These are phyloP conservation scores for Trichomonas vaginalis DNA, from an alignment of 208 protist genomes.

Conservation along the genomic window DNA sequence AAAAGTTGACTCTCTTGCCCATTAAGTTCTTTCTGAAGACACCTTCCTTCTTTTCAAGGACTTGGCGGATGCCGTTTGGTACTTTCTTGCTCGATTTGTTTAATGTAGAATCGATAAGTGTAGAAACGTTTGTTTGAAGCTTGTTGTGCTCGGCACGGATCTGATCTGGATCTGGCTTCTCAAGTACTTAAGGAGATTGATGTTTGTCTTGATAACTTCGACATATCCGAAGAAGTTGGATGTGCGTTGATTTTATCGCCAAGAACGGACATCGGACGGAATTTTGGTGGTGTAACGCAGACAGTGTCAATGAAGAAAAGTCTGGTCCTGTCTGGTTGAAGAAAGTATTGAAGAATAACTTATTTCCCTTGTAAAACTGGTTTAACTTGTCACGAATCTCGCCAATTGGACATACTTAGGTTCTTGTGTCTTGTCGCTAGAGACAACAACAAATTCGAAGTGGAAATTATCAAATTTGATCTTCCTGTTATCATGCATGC, in stretches of 20 bases:
- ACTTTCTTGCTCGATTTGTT: not conserved
- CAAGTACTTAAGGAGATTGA: not conserved
- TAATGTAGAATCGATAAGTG: not conserved
- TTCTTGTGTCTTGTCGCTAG: not conserved
- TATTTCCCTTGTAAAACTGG: not conserved
- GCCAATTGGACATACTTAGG: not conserved
- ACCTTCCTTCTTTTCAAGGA: constrained; percentile 95
- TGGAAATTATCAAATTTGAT: not conserved
- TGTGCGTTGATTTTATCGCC: constrained; percentile 18
- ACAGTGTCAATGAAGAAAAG: not conserved
- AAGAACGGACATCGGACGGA: not conserved
- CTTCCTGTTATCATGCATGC: not conserved
- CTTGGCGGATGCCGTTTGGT: constrained; percentile 39
- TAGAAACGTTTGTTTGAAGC: not conserved
- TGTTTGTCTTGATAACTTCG: not conserved
- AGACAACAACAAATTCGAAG: not conserved
- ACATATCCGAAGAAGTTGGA: not conserved
- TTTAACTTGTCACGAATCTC: not conserved
- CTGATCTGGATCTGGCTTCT: not conserved
- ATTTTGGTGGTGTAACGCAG: constrained; percentile 14
- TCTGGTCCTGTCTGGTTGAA: not conserved
- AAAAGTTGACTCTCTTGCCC: constrained; percentile 98
- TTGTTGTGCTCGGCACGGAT: not conserved
- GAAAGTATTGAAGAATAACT: not conserved
- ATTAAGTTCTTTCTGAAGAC: constrained; percentile 99